A percentile compares a stretch with the other conserved stretches of the same genome.
Conservation (phyloP, 768 basidiomycete species). For the Trametes cinnabarina region DNA sequence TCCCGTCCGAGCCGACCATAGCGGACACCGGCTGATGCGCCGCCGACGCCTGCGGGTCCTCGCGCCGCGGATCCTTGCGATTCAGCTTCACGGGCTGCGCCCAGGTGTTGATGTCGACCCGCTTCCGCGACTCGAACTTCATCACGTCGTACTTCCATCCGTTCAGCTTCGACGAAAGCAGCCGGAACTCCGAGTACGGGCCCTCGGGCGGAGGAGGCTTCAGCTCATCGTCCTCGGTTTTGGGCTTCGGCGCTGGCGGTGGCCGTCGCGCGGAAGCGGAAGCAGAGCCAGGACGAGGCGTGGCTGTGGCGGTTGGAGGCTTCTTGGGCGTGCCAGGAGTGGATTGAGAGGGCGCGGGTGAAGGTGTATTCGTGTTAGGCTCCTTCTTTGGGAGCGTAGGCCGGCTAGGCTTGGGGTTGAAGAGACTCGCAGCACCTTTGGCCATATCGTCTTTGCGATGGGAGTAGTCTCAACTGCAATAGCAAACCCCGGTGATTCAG, state of each 20-base stretch:
- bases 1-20: constrained; percentile 81
- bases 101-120: constrained; percentile 70
- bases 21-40: constrained; percentile 58
- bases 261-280: constrained; percentile 5
- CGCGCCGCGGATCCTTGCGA: constrained; percentile 72
- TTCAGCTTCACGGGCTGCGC: constrained; percentile 79
- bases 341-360: constrained; percentile 15
- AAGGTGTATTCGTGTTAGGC: constrained; percentile 10
- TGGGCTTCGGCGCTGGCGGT: constrained; percentile 8
- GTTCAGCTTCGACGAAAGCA: constrained; percentile 76
- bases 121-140: constrained; percentile 81
- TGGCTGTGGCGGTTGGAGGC: background rate
- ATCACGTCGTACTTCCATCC: constrained; percentile 93
- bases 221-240: constrained; percentile 46
- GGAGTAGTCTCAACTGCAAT: background rate
- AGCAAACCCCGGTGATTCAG: background rate
- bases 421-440: constrained; percentile 36
- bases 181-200: constrained; percentile 70
- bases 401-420: constrained; percentile 64
- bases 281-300: background rate
- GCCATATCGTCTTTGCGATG: constrained; percentile 5
- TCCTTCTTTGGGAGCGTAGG: constrained; percentile 33
- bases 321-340: constrained; percentile 18
- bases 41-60: constrained; percentile 35
- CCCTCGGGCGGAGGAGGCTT: constrained; percentile 56